Evolutionary conservation across 805 yeast genomes (phyloP).

Genomic region (Candida verbasci): DNA sequence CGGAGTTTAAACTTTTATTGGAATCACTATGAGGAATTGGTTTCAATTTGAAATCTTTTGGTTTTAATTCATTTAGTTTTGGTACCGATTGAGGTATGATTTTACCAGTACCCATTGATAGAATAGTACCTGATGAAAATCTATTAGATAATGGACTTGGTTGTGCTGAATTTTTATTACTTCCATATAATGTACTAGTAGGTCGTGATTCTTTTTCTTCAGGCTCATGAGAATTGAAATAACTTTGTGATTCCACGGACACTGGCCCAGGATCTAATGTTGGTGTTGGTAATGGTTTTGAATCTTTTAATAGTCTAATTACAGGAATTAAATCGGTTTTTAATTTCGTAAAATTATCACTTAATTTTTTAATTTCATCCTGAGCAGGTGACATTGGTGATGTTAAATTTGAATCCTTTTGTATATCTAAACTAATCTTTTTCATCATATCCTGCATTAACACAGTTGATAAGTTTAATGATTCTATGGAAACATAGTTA

Average conservation of each 20-base stretch:
- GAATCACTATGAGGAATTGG: constrained; percentile 3
- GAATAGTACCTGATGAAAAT: constrained; percentile 32
- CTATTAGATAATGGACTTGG: constrained; percentile 30
- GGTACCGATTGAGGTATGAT: constrained; percentile 25
- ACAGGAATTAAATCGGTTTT: constrained; percentile 65
- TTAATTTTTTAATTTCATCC: constrained; percentile 37
- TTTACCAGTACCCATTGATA: constrained; percentile 42
- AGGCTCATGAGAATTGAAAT: neutral
- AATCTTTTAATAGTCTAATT: constrained; percentile 56
- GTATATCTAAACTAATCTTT: constrained; percentile 17
- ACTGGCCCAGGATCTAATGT: constrained; percentile 40
- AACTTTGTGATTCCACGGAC: constrained; percentile 8
- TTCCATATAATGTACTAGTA: neutral
- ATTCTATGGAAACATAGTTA: constrained; percentile 33
- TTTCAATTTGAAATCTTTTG: constrained; percentile 8
- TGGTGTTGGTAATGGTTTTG: constrained; percentile 67
- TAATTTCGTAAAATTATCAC: constrained; percentile 52
- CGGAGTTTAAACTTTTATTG: neutral
- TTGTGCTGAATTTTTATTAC: neutral
- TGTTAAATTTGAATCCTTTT: constrained; percentile 11
- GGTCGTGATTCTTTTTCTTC: constrained; percentile 3
- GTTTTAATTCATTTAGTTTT: constrained; percentile 8
- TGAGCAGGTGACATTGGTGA: constrained; percentile 15
- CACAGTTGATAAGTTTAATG: constrained; percentile 30
- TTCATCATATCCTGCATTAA: constrained; percentile 34